phyloP scores from a whole-genome alignment of 2,329 filamentous ascomycete species.

The Albophoma yamanashiensis region DNA sequence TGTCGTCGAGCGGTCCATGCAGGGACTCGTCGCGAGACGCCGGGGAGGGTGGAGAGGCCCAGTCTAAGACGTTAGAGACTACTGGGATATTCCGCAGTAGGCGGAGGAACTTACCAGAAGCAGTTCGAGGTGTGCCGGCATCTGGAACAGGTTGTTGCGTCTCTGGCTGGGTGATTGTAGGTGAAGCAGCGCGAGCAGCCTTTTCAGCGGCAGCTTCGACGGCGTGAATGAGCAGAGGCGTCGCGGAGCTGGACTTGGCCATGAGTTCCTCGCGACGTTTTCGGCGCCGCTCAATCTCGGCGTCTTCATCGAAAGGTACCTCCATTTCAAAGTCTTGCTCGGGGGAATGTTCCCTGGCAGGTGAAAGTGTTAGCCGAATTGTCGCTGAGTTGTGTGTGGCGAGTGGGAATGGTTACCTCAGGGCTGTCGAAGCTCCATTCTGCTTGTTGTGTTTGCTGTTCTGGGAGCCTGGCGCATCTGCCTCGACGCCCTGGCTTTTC shows the following conservation, averaged over 20 bases:
- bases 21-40: constrained; percentile 38
- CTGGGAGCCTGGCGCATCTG: background rate
- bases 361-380: background rate
- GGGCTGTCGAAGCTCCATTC: background rate
- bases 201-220: constrained; percentile 52
- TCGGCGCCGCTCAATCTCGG: constrained; percentile 74
- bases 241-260: constrained; percentile 67
- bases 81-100: background rate
- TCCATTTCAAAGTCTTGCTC: constrained; percentile 40
- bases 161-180: constrained; percentile 36
- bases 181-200: constrained; percentile 40
- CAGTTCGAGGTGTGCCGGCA: constrained; percentile 29
- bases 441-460: background rate
- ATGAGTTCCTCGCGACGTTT: constrained; percentile 77
- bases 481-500: background rate
- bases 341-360: constrained; percentile 17
- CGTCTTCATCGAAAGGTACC: constrained; percentile 65
- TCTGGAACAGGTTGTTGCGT: constrained; percentile 25
- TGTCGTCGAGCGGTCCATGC: constrained; percentile 54
- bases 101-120: constrained; percentile 30
- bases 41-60: constrained; percentile 30
- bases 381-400: background rate
- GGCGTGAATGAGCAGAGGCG: constrained; percentile 65
- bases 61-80: constrained; percentile 19
- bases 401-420: background rate